phyloP scores from a whole-genome alignment of 768 basidiomycete species.

The Rhodosporidiobolus odoratus region DNA sequence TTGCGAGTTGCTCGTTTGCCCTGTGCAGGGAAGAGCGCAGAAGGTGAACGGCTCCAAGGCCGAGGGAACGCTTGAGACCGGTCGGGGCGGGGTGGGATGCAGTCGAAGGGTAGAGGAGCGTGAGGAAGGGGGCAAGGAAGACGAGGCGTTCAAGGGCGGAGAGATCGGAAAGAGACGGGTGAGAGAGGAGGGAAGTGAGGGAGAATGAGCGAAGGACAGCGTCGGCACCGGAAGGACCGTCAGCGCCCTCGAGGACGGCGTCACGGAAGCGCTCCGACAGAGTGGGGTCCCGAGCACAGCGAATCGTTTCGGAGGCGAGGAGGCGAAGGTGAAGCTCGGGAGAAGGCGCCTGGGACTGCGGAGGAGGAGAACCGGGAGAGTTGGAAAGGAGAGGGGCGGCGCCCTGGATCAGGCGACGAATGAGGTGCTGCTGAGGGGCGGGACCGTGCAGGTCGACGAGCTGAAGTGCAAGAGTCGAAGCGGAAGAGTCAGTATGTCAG shows the following conservation, averaged over 20 bases:
- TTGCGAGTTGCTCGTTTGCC: constrained; percentile 82
- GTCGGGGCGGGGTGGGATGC: constrained; percentile 51
- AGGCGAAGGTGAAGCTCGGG: constrained; percentile 72
- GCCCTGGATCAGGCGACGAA: constrained; percentile 87
- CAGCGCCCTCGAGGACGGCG: constrained; percentile 68
- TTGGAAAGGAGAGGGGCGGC: constrained; percentile 50
- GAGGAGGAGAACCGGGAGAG: constrained; percentile 59
- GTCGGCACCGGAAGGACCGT: constrained; percentile 53
- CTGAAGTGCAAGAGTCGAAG: constrained; percentile 50
- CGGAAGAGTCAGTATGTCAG: neutral
- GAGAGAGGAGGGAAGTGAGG: constrained; percentile 73
- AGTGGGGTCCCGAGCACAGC: constrained; percentile 82
- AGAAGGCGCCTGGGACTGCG: constrained; percentile 49
- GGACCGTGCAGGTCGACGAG: constrained; percentile 93
- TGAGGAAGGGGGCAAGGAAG: constrained; percentile 52
- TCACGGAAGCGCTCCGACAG: constrained; percentile 85
- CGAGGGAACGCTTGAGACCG: constrained; percentile 65
- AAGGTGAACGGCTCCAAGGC: constrained; percentile 80
- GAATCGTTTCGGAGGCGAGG: constrained; percentile 78
- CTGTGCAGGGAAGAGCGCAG: constrained; percentile 67
- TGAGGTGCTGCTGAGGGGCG: constrained; percentile 95
- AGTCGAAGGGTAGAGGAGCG: constrained; percentile 1
- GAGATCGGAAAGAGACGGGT: constrained; percentile 58
- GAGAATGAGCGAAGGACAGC: constrained; percentile 78
- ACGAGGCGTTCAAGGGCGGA: constrained; percentile 84